phyloP scores from a whole-genome alignment of 345 rosid genomes.

The Geranium brycei region DNA sequence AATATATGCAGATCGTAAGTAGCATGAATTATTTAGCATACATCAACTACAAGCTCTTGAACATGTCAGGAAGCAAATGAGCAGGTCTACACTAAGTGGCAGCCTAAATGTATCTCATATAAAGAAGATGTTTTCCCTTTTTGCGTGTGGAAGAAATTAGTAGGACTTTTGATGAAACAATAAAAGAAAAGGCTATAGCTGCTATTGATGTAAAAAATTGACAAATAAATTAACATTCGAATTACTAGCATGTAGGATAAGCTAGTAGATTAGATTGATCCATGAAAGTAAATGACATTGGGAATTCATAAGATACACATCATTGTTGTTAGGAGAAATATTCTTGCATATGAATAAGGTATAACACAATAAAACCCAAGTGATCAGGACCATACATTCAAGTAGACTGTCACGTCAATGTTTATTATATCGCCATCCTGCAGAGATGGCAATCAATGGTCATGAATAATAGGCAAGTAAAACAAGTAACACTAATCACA shows the following conservation, averaged over 20 bases:
- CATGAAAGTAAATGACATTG: neutral
- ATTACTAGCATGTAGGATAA: neutral
- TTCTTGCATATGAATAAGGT: neutral
- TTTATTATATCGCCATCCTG: slow-evolving; percentile 89
- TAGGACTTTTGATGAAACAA: neutral
- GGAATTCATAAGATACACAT: neutral
- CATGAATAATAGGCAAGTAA: neutral
- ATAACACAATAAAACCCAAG: too few species aligned
- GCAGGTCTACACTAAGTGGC: neutral
- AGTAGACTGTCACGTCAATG: slow-evolving; percentile 85
- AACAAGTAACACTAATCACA: slow-evolving; percentile 10
- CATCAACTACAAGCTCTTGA: neutral
- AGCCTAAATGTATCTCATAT: neutral
- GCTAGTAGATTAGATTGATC: neutral
- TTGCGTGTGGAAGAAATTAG: neutral
- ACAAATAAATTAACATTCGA: too few species aligned
- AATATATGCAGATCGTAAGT: neutral
- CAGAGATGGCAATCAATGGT: slow-evolving; percentile 14
- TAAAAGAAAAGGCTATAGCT: neutral
- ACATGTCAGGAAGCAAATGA: neutral
- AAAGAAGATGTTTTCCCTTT: neutral
- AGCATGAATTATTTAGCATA: neutral
- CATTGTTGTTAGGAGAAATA: neutral
- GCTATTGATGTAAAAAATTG: neutral
- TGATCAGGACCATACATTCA: slow-evolving; percentile 43